Percentiles rank a stretch among this genome's conserved stretches.
These are phyloP conservation scores for Boeremia exigua DNA, from an alignment of 2,329 filamentous ascomycete species.

Conservation along the genomic window DNA sequence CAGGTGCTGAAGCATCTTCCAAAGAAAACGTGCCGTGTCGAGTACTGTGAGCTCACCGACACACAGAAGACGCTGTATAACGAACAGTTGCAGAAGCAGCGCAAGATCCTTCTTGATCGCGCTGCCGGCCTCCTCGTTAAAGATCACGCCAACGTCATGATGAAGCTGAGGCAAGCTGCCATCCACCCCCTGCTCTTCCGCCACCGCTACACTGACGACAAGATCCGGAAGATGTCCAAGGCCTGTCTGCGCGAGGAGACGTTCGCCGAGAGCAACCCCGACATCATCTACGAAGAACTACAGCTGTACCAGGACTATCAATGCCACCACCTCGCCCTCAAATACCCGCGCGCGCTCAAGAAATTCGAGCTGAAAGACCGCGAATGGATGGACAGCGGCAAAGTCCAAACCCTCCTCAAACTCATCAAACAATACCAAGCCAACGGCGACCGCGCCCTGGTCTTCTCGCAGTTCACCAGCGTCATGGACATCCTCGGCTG, in stretches of 20 bases:
- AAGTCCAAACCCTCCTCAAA: slow-evolving; percentile 79
- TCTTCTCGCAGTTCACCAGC: slow-evolving; percentile 93
- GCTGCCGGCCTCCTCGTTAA: slow-evolving; percentile 62
- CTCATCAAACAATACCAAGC: slow-evolving; percentile 74
- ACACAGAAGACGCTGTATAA: slow-evolving; percentile 77
- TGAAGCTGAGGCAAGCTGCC: slow-evolving; percentile 89
- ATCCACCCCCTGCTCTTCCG: slow-evolving; percentile 91
- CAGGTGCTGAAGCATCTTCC: slow-evolving; percentile 87
- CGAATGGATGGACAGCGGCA: slow-evolving; percentile 78
- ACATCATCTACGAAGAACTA: slow-evolving; percentile 62
- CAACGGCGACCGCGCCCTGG: slow-evolving; percentile 83
- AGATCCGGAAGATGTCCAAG: slow-evolving; percentile 76
- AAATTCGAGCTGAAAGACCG: slow-evolving; percentile 64
- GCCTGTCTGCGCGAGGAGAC: slow-evolving; percentile 74
- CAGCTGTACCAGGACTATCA: slow-evolving; percentile 66
- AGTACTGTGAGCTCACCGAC: slow-evolving; percentile 79
- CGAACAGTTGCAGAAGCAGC: slow-evolving; percentile 67
- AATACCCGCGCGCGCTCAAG: slow-evolving; percentile 59
- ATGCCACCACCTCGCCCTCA: slow-evolving; percentile 63
- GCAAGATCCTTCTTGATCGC: slow-evolving; percentile 65
- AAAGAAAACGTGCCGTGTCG: slow-evolving; percentile 75
- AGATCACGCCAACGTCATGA: slow-evolving; percentile 67
- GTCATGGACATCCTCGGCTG: slow-evolving; percentile 89
- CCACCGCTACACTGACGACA: slow-evolving; percentile 76
- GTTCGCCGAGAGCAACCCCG: slow-evolving; percentile 57